phyloP scores from a whole-genome alignment of 2,329 filamentous ascomycete genomes.

The Trichoderma citrinoviride region DNA sequence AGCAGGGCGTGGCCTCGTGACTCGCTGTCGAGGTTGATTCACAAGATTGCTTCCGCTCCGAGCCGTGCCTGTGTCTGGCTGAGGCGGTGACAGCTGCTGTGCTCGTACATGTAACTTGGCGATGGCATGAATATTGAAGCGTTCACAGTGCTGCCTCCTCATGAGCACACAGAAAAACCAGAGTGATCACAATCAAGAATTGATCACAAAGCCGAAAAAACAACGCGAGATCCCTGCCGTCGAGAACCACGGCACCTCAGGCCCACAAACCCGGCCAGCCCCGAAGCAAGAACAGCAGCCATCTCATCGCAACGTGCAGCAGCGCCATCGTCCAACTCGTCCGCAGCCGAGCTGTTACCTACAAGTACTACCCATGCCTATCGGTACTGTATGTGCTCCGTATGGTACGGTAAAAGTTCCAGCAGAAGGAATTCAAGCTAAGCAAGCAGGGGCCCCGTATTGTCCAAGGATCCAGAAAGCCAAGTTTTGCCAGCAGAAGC shows the following conservation, averaged over 20 bases:
- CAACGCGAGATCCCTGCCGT: neutral
- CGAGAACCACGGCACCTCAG: slow-evolving; percentile 1
- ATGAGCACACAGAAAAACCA: neutral
- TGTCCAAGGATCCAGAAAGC: slow-evolving; percentile 1
- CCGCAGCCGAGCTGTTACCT: neutral
- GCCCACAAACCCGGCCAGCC: slow-evolving; percentile 12
- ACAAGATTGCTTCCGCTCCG: neutral
- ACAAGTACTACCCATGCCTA: too few species aligned
- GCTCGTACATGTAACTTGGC: too few species aligned
- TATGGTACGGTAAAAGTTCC: too few species aligned
- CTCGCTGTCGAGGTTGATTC: neutral
- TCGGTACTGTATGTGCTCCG: too few species aligned
- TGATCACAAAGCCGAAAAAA: neutral
- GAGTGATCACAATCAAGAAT: neutral
- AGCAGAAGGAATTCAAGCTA: neutral
- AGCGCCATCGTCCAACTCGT: slow-evolving; percentile 23
- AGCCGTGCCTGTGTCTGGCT: neutral
- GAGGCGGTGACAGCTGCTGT: neutral
- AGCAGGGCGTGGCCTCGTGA: too few species aligned
- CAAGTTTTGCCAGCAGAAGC: slow-evolving; percentile 13
- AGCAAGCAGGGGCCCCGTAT: neutral
- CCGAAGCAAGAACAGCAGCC: slow-evolving; percentile 10
- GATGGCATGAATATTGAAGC: too few species aligned
- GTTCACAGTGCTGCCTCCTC: too few species aligned
- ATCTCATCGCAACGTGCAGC: slow-evolving; percentile 22